Conservation (phyloP, 345 rosid species). For the Erysimum cheiranthoides region DNA sequence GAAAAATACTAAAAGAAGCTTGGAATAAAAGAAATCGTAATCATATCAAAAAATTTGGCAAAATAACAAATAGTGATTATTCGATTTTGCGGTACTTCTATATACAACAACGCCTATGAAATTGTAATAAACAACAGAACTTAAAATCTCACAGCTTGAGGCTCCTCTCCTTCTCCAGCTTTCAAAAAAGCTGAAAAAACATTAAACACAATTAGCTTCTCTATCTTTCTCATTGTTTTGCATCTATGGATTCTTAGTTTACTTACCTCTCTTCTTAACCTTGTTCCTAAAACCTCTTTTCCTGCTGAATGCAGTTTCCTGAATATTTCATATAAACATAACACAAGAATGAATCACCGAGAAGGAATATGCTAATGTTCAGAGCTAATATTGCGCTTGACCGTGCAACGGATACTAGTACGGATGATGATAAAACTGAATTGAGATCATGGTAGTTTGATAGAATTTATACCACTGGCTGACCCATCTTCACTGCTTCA, state of each 20-base stretch:
- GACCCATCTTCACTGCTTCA: slow-evolving; percentile 70
- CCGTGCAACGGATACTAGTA: neutral
- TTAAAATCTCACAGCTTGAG: slow-evolving; percentile 35
- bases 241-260: slow-evolving; percentile 4
- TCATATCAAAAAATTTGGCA: neutral
- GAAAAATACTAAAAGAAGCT: neutral
- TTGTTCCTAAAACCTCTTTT: slow-evolving; percentile 51
- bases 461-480: slow-evolving; percentile 74
- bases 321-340: slow-evolving; percentile 22
- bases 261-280: slow-evolving; percentile 51
- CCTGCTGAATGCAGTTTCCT: slow-evolving; percentile 52
- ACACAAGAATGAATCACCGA: slow-evolving; percentile 20
- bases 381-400: neutral
- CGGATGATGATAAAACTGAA: neutral
- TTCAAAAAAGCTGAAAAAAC: slow-evolving; percentile 39
- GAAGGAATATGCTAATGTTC: neutral
- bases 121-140: neutral
- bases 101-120: slow-evolving; percentile 1
- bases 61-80: neutral
- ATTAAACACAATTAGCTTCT: slow-evolving; percentile 16
- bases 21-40: neutral
- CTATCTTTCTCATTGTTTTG: slow-evolving; percentile 8
- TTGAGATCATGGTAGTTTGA: slow-evolving; percentile 15
- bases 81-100: neutral
- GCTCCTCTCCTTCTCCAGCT: slow-evolving; percentile 37